phyloP scores from a whole-genome alignment of 2,329 filamentous ascomycete genomes.

The Penicillium sp. region DNA sequence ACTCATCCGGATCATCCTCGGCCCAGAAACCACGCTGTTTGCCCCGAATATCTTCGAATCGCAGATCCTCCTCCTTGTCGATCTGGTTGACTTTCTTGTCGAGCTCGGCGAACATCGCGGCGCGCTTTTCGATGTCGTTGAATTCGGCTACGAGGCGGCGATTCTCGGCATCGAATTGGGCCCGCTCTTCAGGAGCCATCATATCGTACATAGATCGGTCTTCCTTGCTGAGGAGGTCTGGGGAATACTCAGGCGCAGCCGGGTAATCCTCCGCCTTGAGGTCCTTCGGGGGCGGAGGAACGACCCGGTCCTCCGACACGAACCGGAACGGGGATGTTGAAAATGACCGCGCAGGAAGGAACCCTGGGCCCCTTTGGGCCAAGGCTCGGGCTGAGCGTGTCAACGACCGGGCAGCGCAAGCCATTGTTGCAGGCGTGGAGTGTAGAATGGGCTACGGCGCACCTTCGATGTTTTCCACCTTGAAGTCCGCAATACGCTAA shows the following conservation, averaged over 20 bases:
- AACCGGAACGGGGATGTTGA: slow-evolving; percentile 34
- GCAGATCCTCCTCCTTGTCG: slow-evolving; percentile 30
- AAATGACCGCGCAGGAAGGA: slow-evolving; percentile 30
- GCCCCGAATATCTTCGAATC: slow-evolving; percentile 27
- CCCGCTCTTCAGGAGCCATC: slow-evolving; percentile 37
- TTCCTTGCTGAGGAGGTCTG: slow-evolving; percentile 32
- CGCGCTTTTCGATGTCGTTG: slow-evolving; percentile 34
- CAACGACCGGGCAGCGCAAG: slow-evolving; percentile 39
- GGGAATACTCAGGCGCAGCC: slow-evolving; percentile 36
- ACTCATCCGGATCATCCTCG: slow-evolving; percentile 46
- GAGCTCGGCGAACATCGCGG: slow-evolving; percentile 30
- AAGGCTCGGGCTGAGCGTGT: slow-evolving; percentile 35
- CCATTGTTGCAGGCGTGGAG: slow-evolving; percentile 34
- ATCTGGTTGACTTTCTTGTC: slow-evolving; percentile 32
- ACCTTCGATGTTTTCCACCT: slow-evolving; percentile 22
- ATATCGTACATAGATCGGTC: slow-evolving; percentile 40
- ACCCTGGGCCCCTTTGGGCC: slow-evolving; percentile 30
- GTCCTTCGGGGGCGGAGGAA: slow-evolving; percentile 29
- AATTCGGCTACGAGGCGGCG: slow-evolving; percentile 37
- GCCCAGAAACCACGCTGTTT: slow-evolving; percentile 42
- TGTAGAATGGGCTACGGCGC: slow-evolving; percentile 10
- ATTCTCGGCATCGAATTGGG: slow-evolving; percentile 37
- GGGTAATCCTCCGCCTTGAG: slow-evolving; percentile 30
- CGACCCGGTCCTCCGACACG: slow-evolving; percentile 34
- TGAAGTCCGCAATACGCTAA: slow-evolving; percentile 23